Base-by-base conservation (phyloP, 2,329 filamentous ascomycete species). In the Didymosphaeria variabile region DNA sequence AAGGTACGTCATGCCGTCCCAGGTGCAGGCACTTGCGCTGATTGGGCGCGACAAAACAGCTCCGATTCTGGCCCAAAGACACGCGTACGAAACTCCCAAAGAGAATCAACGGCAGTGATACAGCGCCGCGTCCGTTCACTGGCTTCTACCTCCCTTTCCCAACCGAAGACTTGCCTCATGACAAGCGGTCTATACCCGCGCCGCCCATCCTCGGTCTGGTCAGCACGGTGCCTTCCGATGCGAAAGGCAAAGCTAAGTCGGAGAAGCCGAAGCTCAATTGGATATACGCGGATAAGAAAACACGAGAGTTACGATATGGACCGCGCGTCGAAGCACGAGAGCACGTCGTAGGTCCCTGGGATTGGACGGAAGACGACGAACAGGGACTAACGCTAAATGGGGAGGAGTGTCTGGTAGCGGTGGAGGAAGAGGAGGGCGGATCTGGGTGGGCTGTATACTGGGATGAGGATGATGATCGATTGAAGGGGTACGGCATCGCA, bases 261-360 rank as follows among this genome's bases (percentile, higher is more conserved):
- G 32, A 55, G 15, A 75, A 75, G 38, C 88, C 88, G 0, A 85
- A 88, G 73, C 75, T 91, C 56, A 90, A 90, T 64, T 91, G 89
- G 89, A 83, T 91, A 21, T 91, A 88, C 67, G 84, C 86, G 2
- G 86, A 90, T 71, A 83, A 82, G 38, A 77, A 86, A 15, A 89
- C 87, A 1, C 78, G 85, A 47, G 85, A 89, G 72, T 62, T 90
- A 40, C 86, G 84, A 66, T 89, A 90, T 67, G 88, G 88, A 2
- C 88, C 88, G 9, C 87, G 91, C n/a, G 87, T 87, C 46, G 89
- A 91, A 65, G 92, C 91, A 40, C 82, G 89, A 52, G 87, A 84
- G 32, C 91, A 97, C 77, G 80, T 89, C 60, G 86, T 94, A 55
- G 93, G 92, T 23, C 89, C 91, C 2, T 97, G 91, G 90, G 90